phyloP scores from a whole-genome alignment of 2,329 filamentous ascomycete species.

The Fusarium pininemorale region DNA sequence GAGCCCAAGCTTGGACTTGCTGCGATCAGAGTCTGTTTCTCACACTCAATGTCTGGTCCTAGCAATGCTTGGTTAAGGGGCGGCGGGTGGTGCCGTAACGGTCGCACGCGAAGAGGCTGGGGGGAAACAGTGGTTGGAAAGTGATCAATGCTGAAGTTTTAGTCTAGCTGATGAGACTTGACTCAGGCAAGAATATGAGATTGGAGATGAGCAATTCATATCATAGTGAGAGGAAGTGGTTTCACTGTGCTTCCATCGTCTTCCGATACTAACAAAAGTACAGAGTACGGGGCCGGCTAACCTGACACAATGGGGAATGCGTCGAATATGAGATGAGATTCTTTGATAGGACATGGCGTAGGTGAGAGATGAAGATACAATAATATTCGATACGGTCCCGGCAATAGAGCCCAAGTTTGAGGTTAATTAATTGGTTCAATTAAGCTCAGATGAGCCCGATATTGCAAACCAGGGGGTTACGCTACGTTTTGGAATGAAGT shows the following conservation, averaged over 20 bases:
- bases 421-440: conserved; percentile 34
- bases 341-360: background rate
- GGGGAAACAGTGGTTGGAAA: conserved; percentile 68
- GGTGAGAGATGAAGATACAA: background rate
- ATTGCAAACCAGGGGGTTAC: conserved; percentile 20
- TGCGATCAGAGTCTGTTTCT: conserved; percentile 63
- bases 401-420: conserved; percentile 1
- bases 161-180: conserved; percentile 31
- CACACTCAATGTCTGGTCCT: conserved; percentile 69
- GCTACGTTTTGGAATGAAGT: conserved; percentile 25
- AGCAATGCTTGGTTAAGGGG: conserved; percentile 70
- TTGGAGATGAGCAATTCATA: conserved; percentile 1
- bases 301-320: conserved; percentile 13
- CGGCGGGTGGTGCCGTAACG: conserved; percentile 68
- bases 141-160: conserved; percentile 55
- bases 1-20: conserved; percentile 61
- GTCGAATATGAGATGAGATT: conserved; percentile 22
- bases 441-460: conserved; percentile 27
- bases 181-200: background rate
- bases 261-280: conserved; percentile 2
- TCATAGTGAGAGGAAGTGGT: background rate
- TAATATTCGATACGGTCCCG: background rate
- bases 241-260: conserved; percentile 8
- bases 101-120: conserved; percentile 72
- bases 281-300: background rate